Base-by-base conservation (phyloP, 2,329 filamentous ascomycete genomes). In the Didymella pomorum region DNA sequence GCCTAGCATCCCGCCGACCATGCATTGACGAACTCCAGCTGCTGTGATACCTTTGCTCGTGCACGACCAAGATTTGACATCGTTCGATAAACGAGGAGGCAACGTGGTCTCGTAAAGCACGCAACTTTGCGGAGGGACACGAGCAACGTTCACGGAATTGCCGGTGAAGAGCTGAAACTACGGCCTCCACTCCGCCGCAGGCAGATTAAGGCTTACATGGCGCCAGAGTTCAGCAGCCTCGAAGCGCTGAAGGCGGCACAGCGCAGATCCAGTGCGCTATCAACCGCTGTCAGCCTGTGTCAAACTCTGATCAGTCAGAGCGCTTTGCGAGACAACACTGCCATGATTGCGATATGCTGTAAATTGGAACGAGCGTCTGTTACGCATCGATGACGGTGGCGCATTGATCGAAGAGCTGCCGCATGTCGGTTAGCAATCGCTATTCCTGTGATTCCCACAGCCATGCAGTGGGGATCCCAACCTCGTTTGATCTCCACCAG, bases 191-290 rank as follows among this genome's bases (percentile, higher is more conserved):
- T 54, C 39, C 56, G 51, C 46, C 23, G 53, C 56, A 46, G n/a
- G 26, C 41, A 54, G 39, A 58, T 54, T 54, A 46, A 44, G 50
- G 56, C 56, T 41, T 45, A 53, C 56, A 39, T 39, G 20, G 35
- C 35, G 35, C 35, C 51, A 59, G 16, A 58, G 39, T 39, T 26
- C 53, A 57, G 54, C 63, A 56, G 54, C 58, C 45, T 58, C 49
- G 58, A 63, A 65, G 66, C 61, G 63, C 63, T 61, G 54, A 59
- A 41, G 61, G 61, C 65, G 65, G 66, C 68, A 67, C 68, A 64
- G 62, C 14, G 55, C 45, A 52, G 54, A 46, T 37, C 50, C 20
- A 54, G 18, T 43, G 35, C 52, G 33, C 44, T 48, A 54, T 21
- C 44, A 47, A 53, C 50, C 50, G 56, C 50, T 58, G 56, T 58